These are phyloP conservation scores for Sphenostylis stenocarpa DNA, from an alignment of 306 rosid species.

Conservation along the genomic window DNA sequence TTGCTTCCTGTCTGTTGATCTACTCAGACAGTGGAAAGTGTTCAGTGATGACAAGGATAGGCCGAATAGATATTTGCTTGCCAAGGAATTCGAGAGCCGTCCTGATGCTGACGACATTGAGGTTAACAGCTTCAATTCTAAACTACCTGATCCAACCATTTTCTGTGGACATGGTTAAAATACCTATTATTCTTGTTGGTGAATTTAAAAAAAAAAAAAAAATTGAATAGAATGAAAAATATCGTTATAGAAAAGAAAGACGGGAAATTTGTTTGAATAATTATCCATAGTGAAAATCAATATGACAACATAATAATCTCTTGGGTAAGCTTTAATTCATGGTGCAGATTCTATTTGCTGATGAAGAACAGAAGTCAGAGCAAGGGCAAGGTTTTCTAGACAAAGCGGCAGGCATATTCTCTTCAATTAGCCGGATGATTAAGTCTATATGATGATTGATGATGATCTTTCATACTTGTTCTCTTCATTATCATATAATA, in stretches of 20 bases:
- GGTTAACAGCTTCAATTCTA: constrained; percentile 50
- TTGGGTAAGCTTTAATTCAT: background rate
- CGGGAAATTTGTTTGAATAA: background rate
- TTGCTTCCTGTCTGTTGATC: constrained; percentile 29
- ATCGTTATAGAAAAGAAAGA: background rate
- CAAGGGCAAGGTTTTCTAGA: constrained; percentile 64
- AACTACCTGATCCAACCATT: constrained; percentile 22
- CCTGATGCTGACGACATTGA: constrained; percentile 83
- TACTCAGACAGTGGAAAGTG: constrained; percentile 84
- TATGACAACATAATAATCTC: background rate
- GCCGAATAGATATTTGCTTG: constrained; percentile 83
- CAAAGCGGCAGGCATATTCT: constrained; percentile 76
- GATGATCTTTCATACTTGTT: constrained; percentile 13
- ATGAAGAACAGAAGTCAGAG: constrained; percentile 57
- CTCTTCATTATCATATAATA: constrained; percentile 9
- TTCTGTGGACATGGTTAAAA: background rate
- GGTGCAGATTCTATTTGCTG: constrained; percentile 69
- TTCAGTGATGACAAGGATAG: constrained; percentile 91
- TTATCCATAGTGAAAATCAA: background rate
- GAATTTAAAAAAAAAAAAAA: background rate
- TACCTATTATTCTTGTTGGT: background rate
- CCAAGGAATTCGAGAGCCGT: constrained; percentile 73
- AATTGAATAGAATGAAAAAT: background rate
- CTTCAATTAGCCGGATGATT: constrained; percentile 86
- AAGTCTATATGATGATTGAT: constrained; percentile 53